A percentile compares a stretch with the other conserved stretches of the same genome.
phyloP scores from a whole-genome alignment of 371 early-diverging fungal genomes.

The Dinochytrium kinnereticum region DNA sequence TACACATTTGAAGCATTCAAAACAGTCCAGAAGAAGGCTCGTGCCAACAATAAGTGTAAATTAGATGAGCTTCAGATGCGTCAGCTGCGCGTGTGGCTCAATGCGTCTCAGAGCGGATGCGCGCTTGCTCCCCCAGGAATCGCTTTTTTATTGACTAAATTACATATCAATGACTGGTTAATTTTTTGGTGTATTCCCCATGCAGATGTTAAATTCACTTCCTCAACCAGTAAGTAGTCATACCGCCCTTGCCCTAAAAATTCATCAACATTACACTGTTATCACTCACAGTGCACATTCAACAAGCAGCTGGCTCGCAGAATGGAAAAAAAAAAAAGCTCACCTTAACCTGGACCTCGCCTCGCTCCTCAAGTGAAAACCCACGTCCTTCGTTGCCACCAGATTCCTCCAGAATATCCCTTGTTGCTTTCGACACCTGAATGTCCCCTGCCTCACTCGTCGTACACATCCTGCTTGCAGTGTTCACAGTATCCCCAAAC shows the following conservation, averaged over 20 bases:
- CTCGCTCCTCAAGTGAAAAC: slow-evolving; percentile 33
- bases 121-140: no score
- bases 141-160: no score
- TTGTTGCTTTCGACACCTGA: slow-evolving; percentile 30
- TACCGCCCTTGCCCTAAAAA: slow-evolving; percentile 52
- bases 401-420: slow-evolving; percentile 24
- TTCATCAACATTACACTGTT: not conserved
- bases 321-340: not conserved
- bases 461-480: slow-evolving; percentile 50
- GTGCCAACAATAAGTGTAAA: no score
- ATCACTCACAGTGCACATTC: not conserved
- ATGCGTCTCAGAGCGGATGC: no score
- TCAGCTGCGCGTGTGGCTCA: no score
- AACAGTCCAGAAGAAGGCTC: no score
- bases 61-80: no score
- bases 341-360: slow-evolving; percentile 43
- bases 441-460: slow-evolving; percentile 19
- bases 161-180: no score
- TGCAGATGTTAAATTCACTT: no score
- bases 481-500: slow-evolving; percentile 57
- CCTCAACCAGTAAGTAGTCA: slow-evolving; percentile 57
- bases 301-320: no score
- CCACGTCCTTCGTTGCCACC: slow-evolving; percentile 4
- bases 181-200: no score
- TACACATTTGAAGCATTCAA: no score